A percentile compares a stretch with the other conserved stretches of the same genome.
Evolutionary conservation across 2,329 filamentous ascomycete genomes (phyloP).

Genomic region (Botrytis deweyae): DNA sequence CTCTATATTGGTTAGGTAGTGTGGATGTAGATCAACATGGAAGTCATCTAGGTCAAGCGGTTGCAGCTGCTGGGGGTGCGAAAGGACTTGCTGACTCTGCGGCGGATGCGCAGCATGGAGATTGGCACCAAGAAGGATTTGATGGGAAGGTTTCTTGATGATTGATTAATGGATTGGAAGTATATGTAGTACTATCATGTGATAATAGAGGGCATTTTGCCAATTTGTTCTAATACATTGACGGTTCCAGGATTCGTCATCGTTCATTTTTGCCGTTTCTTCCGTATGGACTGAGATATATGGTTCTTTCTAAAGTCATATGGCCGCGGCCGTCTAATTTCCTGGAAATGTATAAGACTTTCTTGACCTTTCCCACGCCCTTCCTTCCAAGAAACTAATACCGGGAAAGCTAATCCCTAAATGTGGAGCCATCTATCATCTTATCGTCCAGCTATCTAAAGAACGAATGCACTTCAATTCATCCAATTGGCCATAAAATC

Average conservation of each 20-base stretch:
- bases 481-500: neutral
- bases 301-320: neutral
- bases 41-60: conserved; percentile 41
- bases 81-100: conserved; percentile 43
- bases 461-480: neutral
- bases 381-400: conserved; percentile 1
- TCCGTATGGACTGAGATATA: neutral
- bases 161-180: neutral
- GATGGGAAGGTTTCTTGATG: conserved; percentile 34
- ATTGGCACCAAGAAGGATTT: conserved; percentile 60
- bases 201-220: conserved; percentile 28
- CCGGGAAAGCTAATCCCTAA: conserved; percentile 10
- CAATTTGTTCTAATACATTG: conserved; percentile 17
- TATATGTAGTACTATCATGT: conserved; percentile 34
- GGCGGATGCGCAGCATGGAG: conserved; percentile 45
- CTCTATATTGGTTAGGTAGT: conserved; percentile 80
- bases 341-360: neutral
- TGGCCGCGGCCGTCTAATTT: neutral
- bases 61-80: conserved; percentile 45
- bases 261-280: neutral
- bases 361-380: neutral
- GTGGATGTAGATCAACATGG: conserved; percentile 57
- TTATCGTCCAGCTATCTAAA: neutral
- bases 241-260: conserved; percentile 10
- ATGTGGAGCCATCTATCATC: conserved; percentile 3